A percentile compares a stretch with the other conserved stretches of the same genome.
phyloP scores from a whole-genome alignment of 371 early-diverging fungal genomes.

The Apophysomyces sp. region DNA sequence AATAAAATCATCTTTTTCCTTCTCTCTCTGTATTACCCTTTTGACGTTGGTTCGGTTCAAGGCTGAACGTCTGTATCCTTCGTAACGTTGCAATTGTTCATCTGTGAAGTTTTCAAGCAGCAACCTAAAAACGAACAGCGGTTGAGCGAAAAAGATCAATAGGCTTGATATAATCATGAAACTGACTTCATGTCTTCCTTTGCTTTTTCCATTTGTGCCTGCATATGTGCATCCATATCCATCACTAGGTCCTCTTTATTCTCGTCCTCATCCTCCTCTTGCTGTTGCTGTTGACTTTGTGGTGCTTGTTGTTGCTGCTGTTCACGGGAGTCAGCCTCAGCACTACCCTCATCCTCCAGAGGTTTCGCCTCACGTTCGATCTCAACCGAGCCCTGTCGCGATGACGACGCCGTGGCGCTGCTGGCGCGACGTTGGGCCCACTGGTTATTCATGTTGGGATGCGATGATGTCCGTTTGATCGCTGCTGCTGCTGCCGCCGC shows the following conservation, averaged over 20 bases:
- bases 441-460: neutral
- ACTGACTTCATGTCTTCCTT: slow-evolving; percentile 51
- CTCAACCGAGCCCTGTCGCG: slow-evolving; percentile 46
- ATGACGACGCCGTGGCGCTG: slow-evolving; percentile 14
- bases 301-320: slow-evolving; percentile 9
- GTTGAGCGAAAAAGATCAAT: neutral
- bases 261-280: slow-evolving; percentile 42
- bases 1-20: neutral
- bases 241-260: slow-evolving; percentile 40
- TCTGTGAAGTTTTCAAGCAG: slow-evolving; percentile 80
- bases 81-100: slow-evolving; percentile 87
- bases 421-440: slow-evolving; percentile 24
- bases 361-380: slow-evolving; percentile 43
- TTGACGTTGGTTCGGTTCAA: slow-evolving; percentile 85
- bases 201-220: slow-evolving; percentile 47
- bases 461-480: slow-evolving; percentile 21
- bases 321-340: slow-evolving; percentile 5
- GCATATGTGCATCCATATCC: slow-evolving; percentile 46
- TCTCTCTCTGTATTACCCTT: slow-evolving; percentile 57
- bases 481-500: slow-evolving; percentile 46
- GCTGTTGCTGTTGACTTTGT: slow-evolving; percentile 15
- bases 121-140: slow-evolving; percentile 35
- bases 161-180: neutral
- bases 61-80: slow-evolving; percentile 85
- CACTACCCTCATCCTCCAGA: slow-evolving; percentile 25